Conservation (phyloP, 192 early-diverging fungal genomes). For the Chytriomyces confervae region DNA sequence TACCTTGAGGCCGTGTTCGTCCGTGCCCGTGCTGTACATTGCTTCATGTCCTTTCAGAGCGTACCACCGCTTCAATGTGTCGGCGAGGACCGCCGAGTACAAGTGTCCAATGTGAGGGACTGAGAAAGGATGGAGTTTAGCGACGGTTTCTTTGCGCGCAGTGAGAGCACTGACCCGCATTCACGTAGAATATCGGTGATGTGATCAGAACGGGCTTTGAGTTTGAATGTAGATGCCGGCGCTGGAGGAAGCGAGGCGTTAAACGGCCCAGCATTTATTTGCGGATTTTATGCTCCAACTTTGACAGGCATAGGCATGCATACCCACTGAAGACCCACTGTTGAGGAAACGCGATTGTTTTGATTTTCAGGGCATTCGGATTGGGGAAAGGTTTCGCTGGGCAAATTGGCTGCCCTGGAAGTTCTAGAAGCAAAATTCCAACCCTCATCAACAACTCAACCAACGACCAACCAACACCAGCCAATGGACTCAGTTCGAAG, state of each 20-base stretch:
- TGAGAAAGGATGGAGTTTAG: conserved; percentile 25
- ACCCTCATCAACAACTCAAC: too few species aligned
- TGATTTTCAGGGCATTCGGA: too few species aligned
- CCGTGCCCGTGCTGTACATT: conserved; percentile 80
- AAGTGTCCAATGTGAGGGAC: conserved; percentile 95
- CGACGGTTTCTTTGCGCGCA: not conserved
- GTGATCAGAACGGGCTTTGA: conserved; percentile 35
- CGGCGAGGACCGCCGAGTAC: conserved; percentile 85
- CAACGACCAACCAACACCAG: too few species aligned
- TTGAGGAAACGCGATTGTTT: too few species aligned
- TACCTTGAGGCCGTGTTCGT: conserved; percentile 95
- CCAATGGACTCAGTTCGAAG: not conserved
- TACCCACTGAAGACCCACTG: too few species aligned
- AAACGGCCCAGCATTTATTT: too few species aligned
- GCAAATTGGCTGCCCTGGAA: too few species aligned
- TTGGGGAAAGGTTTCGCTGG: too few species aligned
- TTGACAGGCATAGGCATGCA: too few species aligned
- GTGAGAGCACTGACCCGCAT: conserved; percentile 60
- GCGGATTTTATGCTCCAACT: too few species aligned
- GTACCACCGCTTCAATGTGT: conserved; percentile 78
- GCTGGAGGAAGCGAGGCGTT: too few species aligned
- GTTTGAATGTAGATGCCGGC: not conserved
- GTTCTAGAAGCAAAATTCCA: too few species aligned
- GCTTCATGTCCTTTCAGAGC: conserved; percentile 70
- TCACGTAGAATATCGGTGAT: conserved; percentile 92